These are phyloP conservation scores for Cairneyella variabilis DNA, from an alignment of 495 filamentous ascomycete genomes.

Conservation along the genomic window DNA sequence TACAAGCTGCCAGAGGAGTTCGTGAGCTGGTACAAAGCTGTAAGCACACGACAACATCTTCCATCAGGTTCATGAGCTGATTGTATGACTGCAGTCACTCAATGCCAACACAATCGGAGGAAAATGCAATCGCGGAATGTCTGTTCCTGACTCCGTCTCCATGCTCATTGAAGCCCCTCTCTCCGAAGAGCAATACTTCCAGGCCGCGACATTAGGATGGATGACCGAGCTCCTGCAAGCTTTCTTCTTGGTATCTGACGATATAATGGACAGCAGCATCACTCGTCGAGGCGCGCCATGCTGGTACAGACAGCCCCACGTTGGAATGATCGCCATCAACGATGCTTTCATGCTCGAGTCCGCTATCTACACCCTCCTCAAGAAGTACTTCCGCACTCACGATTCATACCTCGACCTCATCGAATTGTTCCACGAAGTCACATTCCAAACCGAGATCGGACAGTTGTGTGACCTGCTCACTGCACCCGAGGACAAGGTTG, in stretches of 20 bases:
- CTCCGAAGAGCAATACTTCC: constrained; percentile 75
- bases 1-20: constrained; percentile 82
- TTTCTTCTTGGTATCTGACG: constrained; percentile 97
- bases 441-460: constrained; percentile 90
- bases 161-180: constrained; percentile 72
- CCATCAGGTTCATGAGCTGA: constrained; percentile 8
- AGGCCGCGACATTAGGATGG: constrained; percentile 85
- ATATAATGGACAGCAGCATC: constrained; percentile 95
- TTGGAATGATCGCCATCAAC: constrained; percentile 96
- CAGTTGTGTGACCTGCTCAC: constrained; percentile 94
- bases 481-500: constrained; percentile 85
- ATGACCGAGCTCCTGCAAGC: constrained; percentile 96
- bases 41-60: constrained; percentile 34
- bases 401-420: constrained; percentile 82
- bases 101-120: constrained; percentile 85
- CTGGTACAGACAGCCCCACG: constrained; percentile 85
- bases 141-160: constrained; percentile 84
- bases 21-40: constrained; percentile 83
- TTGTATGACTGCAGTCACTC: constrained; percentile 53
- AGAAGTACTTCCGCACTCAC: constrained; percentile 86
- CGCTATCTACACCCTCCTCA: constrained; percentile 83
- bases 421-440: constrained; percentile 92
- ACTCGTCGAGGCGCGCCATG: constrained; percentile 91
- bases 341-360: constrained; percentile 95
- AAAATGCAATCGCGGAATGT: constrained; percentile 98